These are phyloP conservation scores for Paecilomyces formosus DNA, from an alignment of 2,329 filamentous ascomycete genomes.

Conservation along the genomic window DNA sequence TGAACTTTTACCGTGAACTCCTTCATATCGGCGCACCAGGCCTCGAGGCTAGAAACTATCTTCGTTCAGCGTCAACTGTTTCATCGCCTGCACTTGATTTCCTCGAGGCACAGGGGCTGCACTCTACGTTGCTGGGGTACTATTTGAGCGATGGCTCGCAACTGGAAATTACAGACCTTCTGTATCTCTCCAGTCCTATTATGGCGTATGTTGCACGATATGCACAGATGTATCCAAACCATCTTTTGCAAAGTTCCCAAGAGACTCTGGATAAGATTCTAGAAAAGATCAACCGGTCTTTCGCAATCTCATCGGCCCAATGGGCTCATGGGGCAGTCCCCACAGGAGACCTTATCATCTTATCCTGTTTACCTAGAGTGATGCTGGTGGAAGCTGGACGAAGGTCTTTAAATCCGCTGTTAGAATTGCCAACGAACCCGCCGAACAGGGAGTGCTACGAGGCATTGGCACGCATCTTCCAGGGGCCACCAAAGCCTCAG, in stretches of 20 bases:
- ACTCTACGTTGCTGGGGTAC: conserved; percentile 42
- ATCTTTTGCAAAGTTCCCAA: conserved; percentile 40
- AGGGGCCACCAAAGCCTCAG: conserved; percentile 37
- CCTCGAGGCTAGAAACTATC: conserved; percentile 19
- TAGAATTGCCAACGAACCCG: conserved; percentile 44
- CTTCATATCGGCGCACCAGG: conserved; percentile 37
- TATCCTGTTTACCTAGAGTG: conserved; percentile 50
- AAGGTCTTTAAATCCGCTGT: conserved; percentile 36
- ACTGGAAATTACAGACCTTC: conserved; percentile 44
- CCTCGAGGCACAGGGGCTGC: conserved; percentile 43
- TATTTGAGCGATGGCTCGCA: conserved; percentile 43
- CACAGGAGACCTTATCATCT: conserved; percentile 48
- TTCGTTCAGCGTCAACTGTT: conserved; percentile 27
- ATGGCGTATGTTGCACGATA: conserved; percentile 54
- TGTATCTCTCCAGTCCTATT: conserved; percentile 48
- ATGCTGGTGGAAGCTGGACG: conserved; percentile 41
- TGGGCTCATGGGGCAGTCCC: conserved; percentile 50
- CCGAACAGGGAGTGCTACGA: conserved; percentile 49
- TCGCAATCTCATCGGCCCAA: conserved; percentile 37
- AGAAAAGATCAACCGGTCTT: conserved; percentile 38
- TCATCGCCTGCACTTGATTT: conserved; percentile 44
- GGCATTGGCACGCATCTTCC: conserved; percentile 49
- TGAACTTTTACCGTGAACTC: conserved; percentile 52
- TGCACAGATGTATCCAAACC: conserved; percentile 46
- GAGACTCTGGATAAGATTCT: conserved; percentile 39